Percentiles rank a stretch among this genome's conserved stretches.
Evolutionary conservation across 2,329 filamentous ascomycete species (phyloP).

Genomic region (Septoria linicola): DNA sequence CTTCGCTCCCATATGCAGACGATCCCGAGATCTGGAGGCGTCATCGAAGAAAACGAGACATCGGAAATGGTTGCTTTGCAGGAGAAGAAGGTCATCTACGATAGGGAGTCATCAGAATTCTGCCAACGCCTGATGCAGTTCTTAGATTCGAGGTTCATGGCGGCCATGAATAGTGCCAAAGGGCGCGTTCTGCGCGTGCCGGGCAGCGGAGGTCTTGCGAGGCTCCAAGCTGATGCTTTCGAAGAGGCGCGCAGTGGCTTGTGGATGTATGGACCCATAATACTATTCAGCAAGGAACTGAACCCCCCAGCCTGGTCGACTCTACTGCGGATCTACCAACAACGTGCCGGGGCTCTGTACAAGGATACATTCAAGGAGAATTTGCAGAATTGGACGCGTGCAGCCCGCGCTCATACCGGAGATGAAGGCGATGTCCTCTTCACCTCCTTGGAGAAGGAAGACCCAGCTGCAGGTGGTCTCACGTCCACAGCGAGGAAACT

Average conservation of each 20-base stretch:
- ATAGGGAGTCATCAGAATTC: slow-evolving; percentile 72
- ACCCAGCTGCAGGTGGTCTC: slow-evolving; percentile 56
- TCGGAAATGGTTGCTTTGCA: slow-evolving; percentile 89
- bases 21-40: slow-evolving; percentile 48
- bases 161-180: slow-evolving; percentile 61
- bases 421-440: slow-evolving; percentile 64
- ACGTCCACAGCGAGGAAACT: slow-evolving; percentile 79
- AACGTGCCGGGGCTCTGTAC: slow-evolving; percentile 73
- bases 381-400: slow-evolving; percentile 65
- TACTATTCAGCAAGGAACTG: slow-evolving; percentile 85
- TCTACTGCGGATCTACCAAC: slow-evolving; percentile 76
- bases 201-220: slow-evolving; percentile 41
- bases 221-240: slow-evolving; percentile 68
- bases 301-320: slow-evolving; percentile 79
- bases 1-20: slow-evolving; percentile 56
- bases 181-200: slow-evolving; percentile 38
- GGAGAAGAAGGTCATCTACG: slow-evolving; percentile 90
- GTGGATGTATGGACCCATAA: slow-evolving; percentile 84
- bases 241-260: slow-evolving; percentile 69
- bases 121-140: slow-evolving; percentile 77
- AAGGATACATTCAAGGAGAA: slow-evolving; percentile 79
- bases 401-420: slow-evolving; percentile 33
- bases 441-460: slow-evolving; percentile 84
- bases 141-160: slow-evolving; percentile 76
- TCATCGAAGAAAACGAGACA: slow-evolving; percentile 67